Percentiles rank a stretch among this genome's conserved stretches.
Evolutionary conservation across 2,329 filamentous ascomycete species (phyloP).

Genomic region (Aspergillus novoparasiticus): DNA sequence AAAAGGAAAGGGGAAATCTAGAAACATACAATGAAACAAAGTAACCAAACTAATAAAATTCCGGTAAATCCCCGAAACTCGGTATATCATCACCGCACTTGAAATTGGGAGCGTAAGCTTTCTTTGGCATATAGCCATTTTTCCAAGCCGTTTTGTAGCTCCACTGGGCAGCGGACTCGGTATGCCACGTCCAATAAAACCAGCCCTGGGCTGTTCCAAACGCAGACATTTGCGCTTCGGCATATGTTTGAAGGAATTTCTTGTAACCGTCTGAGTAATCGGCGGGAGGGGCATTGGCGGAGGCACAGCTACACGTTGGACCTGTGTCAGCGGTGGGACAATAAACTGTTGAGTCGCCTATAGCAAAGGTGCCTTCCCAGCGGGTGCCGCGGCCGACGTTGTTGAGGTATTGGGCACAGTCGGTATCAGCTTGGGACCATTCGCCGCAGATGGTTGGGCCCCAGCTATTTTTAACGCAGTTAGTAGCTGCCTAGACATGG

Average conservation of each 20-base stretch:
- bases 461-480: slow-evolving; percentile 54
- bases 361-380: slow-evolving; percentile 80
- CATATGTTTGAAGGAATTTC: slow-evolving; percentile 83
- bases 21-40: slow-evolving; percentile 11
- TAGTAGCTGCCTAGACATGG: neutral
- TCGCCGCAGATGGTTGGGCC: slow-evolving; percentile 94
- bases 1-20: slow-evolving; percentile 3
- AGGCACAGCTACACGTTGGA: slow-evolving; percentile 68
- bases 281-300: slow-evolving; percentile 73
- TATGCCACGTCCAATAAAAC: slow-evolving; percentile 99
- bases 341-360: slow-evolving; percentile 69
- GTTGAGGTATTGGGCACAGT: slow-evolving; percentile 85
- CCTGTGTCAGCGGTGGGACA: slow-evolving; percentile 68
- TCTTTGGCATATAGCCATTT: slow-evolving; percentile 73
- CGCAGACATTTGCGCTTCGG: slow-evolving; percentile 91
- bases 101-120: slow-evolving; percentile 72
- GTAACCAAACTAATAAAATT: slow-evolving; percentile 42
- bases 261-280: slow-evolving; percentile 76
- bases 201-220: slow-evolving; percentile 95
- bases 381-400: slow-evolving; percentile 86
- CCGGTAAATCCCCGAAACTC: slow-evolving; percentile 47
- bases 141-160: slow-evolving; percentile 68
- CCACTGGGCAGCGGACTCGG: slow-evolving; percentile 84
- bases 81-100: slow-evolving; percentile 59
- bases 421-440: slow-evolving; percentile 96